Evolutionary conservation across 805 yeast genomes (phyloP), one percentile per base, ranked within the genome.

Genomic region (Tetrapisispora fleetii): DNA sequence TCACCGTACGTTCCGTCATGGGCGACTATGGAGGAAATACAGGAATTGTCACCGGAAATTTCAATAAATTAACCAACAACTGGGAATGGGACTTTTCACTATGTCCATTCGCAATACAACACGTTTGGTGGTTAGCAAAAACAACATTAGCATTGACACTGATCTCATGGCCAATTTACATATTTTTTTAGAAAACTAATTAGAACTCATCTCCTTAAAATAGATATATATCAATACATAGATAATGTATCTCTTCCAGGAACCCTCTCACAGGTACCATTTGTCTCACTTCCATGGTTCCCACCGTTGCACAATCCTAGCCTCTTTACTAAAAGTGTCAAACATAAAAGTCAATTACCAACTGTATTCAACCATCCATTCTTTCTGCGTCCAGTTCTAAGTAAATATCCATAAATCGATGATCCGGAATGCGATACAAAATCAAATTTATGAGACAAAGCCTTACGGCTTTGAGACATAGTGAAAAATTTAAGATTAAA

Each of bases 121-220:
- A 90, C 63, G 78, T 85, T 47, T 93, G 99, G 99, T 93, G 99
- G 99, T 85, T 77, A 6, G 75, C 95, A 2, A 81, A 85, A 58
- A 74, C 81, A 1, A 57, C 76, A 6, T 62, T 75, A 5, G 48
- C 74, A 1, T 44, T 79, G 14, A 66, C 78, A 0, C 55, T 72
- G 0, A 47, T 77, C 3, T 50, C 73, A 8, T 63, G 67, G 38
- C 72, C 79, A 27, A 18, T 36, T 13, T 19, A 17, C 16, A 24
- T 43, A 13, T 37, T 43, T n/a, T 43, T 24, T 8, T 43, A 43
- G 18, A 36, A 5, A 19, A 10, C 6, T 36, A 18, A n/a, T 8
- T 11, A 18, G 16, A 37, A 13, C 10, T 14, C n/a, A 14, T 32
- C 13, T 13, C 13, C 35, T 32, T 32, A 13, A 6, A 32, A n/a